Conservation (phyloP, 1,139 yeast genomes). For the Yarrowia galli region DNA sequence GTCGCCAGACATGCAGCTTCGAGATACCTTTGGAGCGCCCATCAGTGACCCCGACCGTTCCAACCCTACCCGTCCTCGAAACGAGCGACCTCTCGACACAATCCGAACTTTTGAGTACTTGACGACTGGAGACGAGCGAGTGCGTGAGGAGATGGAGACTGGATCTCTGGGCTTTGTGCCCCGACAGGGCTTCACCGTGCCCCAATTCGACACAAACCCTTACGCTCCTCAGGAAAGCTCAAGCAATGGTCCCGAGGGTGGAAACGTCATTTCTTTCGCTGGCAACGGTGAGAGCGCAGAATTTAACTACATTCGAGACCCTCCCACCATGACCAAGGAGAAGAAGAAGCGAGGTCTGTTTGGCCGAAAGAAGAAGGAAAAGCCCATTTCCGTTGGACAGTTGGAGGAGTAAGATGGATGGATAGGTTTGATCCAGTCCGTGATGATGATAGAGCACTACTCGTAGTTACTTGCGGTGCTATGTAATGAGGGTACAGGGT, state of each 20-base stretch:
- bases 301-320: conserved; percentile 43
- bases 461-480: not conserved
- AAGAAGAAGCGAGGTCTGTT: conserved; percentile 79
- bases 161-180: conserved; percentile 79
- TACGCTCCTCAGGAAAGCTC: conserved; percentile 53
- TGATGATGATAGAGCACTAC: not conserved
- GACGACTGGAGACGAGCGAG: conserved; percentile 81
- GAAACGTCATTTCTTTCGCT: conserved; percentile 50
- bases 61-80: conserved; percentile 89
- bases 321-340: conserved; percentile 49
- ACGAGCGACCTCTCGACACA: conserved; percentile 95
- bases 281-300: conserved; percentile 56
- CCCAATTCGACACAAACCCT: conserved; percentile 52
- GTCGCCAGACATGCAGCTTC: conserved; percentile 56
- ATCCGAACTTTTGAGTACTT: conserved; percentile 91
- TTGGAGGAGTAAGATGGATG: conserved; percentile 15
- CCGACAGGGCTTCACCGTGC: conserved; percentile 61
- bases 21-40: conserved; percentile 84
- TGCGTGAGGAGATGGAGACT: conserved; percentile 82
- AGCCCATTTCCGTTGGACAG: conserved; percentile 30
- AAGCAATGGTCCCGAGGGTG: conserved; percentile 43
- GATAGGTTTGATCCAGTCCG: not conserved
- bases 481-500: conserved; percentile 18
- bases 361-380: conserved; percentile 66
- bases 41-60: conserved; percentile 81